Evolutionary conservation across 2,329 filamentous ascomycete species (phyloP).

Genomic region (Calonectria pseudoreteaudii): DNA sequence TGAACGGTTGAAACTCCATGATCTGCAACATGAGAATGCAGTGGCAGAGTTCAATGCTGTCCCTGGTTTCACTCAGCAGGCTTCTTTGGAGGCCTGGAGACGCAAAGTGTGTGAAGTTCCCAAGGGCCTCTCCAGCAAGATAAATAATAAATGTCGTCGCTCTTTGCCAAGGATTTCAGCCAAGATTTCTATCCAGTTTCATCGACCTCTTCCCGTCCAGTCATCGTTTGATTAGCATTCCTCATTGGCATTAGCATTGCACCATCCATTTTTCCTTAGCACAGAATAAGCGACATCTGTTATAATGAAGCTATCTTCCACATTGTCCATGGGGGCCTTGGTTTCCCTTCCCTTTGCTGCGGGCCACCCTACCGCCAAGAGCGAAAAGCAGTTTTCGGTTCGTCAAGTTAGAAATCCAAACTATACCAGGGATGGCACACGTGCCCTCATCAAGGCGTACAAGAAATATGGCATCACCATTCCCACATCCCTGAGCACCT

Average conservation of each 20-base stretch:
- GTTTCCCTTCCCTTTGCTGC: constrained; percentile 4
- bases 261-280: no score
- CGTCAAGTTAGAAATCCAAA: constrained; percentile 52
- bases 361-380: neutral
- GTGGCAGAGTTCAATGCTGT: neutral
- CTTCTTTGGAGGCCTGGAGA: constrained; percentile 43
- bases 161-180: constrained; percentile 11
- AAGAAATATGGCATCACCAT: constrained; percentile 51
- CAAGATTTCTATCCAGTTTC: neutral
- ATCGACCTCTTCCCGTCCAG: neutral
- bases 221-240: neutral
- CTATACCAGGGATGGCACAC: constrained; percentile 48
- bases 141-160: neutral
- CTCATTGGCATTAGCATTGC: neutral
- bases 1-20: neutral
- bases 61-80: neutral
- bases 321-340: neutral
- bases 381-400: constrained; percentile 43
- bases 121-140: constrained; percentile 29
- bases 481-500: constrained; percentile 32
- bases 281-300: neutral
- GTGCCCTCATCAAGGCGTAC: constrained; percentile 50
- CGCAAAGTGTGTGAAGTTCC: constrained; percentile 5
- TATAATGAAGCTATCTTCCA: constrained; percentile 2
- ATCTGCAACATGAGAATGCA: constrained; percentile 10